Base-by-base conservation (phyloP, 2,329 filamentous ascomycete genomes). In the Aureobasidium namibiae region DNA sequence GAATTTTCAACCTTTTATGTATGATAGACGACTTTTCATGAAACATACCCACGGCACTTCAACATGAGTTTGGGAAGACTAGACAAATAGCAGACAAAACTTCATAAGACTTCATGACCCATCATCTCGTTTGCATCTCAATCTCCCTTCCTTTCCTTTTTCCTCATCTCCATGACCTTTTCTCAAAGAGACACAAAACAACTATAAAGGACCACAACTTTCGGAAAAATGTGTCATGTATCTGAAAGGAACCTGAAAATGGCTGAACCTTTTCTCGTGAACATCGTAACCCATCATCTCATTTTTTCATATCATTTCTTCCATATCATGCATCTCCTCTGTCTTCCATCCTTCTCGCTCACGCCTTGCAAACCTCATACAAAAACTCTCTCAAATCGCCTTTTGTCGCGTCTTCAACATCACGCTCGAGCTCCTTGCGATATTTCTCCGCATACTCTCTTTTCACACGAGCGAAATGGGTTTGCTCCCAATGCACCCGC, bases 401-500 rank as follows among this genome's bases (percentile, higher is more conserved):
- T 63, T 82, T 84, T 0, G 90, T 89, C 42, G 88, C 88, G 56
- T 91, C 88, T 49, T 83, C 82, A 38, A 99, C 84, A 44, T 89
- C 89, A 46, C 90, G 85, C 68, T 90, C 84, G 63, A 97, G 80
- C 46, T 87, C 82, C 53, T 81, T 76, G 5, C 82, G 80, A 72
- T 96, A 96, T 62, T 91, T 85, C 62, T 87, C 84, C 60, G 83
- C 80, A 73, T 91, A 99, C 63, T 91, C 89, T 33, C 76, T 75
- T 79, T 95, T 95, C 57, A 97, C 84, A 21, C 82, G 81, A 61
- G 85, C 82, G 75, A 97, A 80, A 73, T 97, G 92, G 63, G 82
- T 75, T 4, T 87, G 82, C 68, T 97, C 92, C 94, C 94, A 97
- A 74, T 97, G 94, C 72, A 92, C 84, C 33, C 94, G 82, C 44